Base-by-base conservation (phyloP, 805 yeast species). In the Wickerhamiella kurtzmanii region DNA sequence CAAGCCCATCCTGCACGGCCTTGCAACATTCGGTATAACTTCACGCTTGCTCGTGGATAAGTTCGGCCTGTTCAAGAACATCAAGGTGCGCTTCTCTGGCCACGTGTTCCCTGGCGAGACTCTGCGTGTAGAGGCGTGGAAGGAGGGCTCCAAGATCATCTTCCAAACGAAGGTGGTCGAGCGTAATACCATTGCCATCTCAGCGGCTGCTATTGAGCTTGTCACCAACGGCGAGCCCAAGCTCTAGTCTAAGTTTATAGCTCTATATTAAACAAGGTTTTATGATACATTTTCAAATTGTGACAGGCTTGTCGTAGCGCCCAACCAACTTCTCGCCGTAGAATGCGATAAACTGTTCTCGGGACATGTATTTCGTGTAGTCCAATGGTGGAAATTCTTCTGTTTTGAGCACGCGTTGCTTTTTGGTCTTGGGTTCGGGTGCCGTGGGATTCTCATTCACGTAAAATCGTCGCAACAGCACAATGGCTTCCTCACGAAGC, bases 101-200 rank as follows among this genome's bases (percentile, higher is more conserved):
- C 80, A 83, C 57, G 96, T 89, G 20, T 88, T 76, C 75, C 96
- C 96, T 6, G 98, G 97, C 54, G 96, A 89, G 66, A 79, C 83
- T 15, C 72, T 89, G 63, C 74, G 73, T 56, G 77, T 89, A 22
- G 67, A 67, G 45, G 94, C 94, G 25, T 89, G 98, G 98, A 83
- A 79, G 64, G 72, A 76, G 45, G 81, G 82, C 48, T 62, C 65
- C 54, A 79, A 75, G 52, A 80, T 86, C 44, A 69, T 76, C 49
- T 89, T 88, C 78, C 94, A 82, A 66, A 77, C 94, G 9, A 76
- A 77, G 62, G 84, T 80, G 48, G 77, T 81, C 50, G 94, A 83
- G 58, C 79, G 95, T 64, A 73, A 76, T 56, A 71, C 77, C 38
- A 72, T 77, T 56, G 96, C 88, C 46, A 82, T 88, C 59, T 77